These are phyloP conservation scores for Solanum phureja DNA, from an alignment of 257 asterid species.

Conservation along the genomic window DNA sequence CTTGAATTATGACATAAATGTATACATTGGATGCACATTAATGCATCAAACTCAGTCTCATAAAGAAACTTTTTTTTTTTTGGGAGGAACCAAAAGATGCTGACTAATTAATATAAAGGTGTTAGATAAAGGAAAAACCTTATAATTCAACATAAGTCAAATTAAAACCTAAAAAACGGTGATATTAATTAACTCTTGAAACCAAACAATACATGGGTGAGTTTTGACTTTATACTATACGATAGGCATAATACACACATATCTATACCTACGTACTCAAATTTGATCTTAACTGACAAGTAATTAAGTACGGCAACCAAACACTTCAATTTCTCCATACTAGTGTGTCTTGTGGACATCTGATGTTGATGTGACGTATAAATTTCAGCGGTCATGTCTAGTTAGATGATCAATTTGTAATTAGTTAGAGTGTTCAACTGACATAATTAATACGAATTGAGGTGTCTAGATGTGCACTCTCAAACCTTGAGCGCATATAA, in stretches of 20 bases:
- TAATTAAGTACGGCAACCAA: neutral
- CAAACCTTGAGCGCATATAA: too few relatives aligned
- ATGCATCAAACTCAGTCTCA: neutral
- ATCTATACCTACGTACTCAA: neutral
- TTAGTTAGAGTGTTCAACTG: neutral
- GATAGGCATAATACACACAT: neutral
- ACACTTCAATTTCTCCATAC: neutral
- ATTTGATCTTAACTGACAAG: neutral
- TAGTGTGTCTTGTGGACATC: neutral
- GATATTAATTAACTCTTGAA: neutral
- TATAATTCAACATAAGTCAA: neutral
- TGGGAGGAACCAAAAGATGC: neutral
- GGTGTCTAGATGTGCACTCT: neutral
- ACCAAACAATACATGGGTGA: neutral
- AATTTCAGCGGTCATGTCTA: neutral
- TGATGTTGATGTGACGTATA: neutral
- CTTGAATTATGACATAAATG: neutral
- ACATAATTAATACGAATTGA: neutral
- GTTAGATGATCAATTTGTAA: neutral
- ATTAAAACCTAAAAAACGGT: neutral
- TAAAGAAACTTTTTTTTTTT: neutral
- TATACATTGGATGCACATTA: neutral
- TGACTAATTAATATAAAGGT: neutral
- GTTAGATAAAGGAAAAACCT: neutral
- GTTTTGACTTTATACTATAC: neutral